Conservation (phyloP, 768 basidiomycete species). For the Amanita fuliginea region DNA sequence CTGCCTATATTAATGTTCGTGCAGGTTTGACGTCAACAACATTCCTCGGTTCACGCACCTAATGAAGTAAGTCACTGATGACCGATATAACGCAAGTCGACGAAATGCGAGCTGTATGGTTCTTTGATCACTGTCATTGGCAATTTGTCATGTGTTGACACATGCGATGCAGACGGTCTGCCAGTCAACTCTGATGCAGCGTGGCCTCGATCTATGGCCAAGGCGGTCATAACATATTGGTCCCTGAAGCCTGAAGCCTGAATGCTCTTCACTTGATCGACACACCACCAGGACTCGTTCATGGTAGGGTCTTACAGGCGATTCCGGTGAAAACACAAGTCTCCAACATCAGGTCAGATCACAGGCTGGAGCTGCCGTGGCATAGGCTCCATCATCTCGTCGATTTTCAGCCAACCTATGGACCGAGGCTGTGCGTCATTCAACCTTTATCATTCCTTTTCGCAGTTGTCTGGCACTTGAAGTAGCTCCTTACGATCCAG, state of each 20-base stretch:
- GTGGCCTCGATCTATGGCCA: not conserved
- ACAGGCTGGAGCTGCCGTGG: not conserved
- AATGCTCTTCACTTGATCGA: not conserved
- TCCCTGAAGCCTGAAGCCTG: not conserved
- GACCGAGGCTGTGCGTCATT: not conserved
- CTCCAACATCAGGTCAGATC: not conserved
- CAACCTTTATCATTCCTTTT: not conserved
- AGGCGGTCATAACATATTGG: not conserved
- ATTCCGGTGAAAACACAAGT: not conserved
- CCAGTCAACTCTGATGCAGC: not conserved
- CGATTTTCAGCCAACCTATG: not conserved
- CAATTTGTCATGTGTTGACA: conserved; percentile 5
- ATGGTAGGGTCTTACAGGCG: not conserved
- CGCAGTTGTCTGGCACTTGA: not conserved
- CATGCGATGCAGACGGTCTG: not conserved
- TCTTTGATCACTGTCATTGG: not conserved
- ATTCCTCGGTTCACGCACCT: not conserved
- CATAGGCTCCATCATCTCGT: not conserved
- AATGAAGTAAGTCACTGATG: not conserved
- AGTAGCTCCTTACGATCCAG: too few relatives aligned
- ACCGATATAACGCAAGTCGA: not conserved
- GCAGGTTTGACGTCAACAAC: not conserved
- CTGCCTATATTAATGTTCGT: not conserved
- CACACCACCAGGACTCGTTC: not conserved
- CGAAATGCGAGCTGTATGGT: not conserved